phyloP scores from a whole-genome alignment of 1,284 basidiomycete species.

The Polyporus tsugae region DNA sequence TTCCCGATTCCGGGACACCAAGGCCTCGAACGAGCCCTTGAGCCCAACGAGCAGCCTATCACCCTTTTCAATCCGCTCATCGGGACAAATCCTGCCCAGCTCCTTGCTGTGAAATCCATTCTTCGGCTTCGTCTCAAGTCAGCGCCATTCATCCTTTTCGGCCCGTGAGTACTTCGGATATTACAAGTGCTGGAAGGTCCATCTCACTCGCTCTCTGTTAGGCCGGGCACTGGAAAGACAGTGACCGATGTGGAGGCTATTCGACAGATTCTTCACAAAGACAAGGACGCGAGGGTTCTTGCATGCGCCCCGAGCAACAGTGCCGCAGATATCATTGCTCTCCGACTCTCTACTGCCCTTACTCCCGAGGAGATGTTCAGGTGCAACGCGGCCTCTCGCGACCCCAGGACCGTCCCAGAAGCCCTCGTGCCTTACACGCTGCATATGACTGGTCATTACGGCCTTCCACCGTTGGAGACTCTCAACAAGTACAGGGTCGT shows the following conservation, averaged over 20 bases:
- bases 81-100: constrained; percentile 56
- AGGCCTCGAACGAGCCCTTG: constrained; percentile 24
- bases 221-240: constrained; percentile 75
- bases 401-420: constrained; percentile 52
- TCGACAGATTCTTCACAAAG: constrained; percentile 55
- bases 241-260: constrained; percentile 74
- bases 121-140: constrained; percentile 52
- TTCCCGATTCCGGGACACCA: constrained; percentile 51
- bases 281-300: constrained; percentile 58
- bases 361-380: constrained; percentile 57
- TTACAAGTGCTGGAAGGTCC: no score
- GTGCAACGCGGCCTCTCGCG: constrained; percentile 69
- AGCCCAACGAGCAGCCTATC: constrained; percentile 31
- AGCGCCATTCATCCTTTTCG: constrained; percentile 68
- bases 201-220: constrained; percentile 32
- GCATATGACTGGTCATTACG: constrained; percentile 51
- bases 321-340: constrained; percentile 68
- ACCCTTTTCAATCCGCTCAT: constrained; percentile 53
- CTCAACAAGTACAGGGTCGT: constrained; percentile 61
- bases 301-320: constrained; percentile 73
- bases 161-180: constrained; percentile 59
- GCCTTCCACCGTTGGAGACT: constrained; percentile 49
- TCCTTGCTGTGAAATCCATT: constrained; percentile 63
- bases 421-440: constrained; percentile 52
- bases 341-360: constrained; percentile 51